These are phyloP conservation scores for Venturia oleaginea DNA, from an alignment of 2,329 filamentous ascomycete genomes.

Conservation along the genomic window DNA sequence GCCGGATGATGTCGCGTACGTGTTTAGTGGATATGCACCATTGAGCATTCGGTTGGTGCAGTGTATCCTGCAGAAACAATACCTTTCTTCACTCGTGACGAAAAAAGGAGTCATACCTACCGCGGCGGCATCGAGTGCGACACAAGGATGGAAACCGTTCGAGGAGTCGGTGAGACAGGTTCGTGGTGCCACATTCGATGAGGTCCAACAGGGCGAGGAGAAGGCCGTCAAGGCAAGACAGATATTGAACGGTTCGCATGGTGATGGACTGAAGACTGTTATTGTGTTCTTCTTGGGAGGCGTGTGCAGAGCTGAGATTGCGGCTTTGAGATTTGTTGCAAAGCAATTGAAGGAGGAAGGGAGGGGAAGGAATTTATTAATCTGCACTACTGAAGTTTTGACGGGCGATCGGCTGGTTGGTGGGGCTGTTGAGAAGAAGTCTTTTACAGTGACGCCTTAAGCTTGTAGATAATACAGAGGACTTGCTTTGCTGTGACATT, in stretches of 20 bases:
- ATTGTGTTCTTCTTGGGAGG: constrained; percentile 98
- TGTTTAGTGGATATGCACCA: constrained; percentile 94
- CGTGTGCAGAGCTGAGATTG: constrained; percentile 92
- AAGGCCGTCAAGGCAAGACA: constrained; percentile 82
- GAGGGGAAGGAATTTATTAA: constrained; percentile 68
- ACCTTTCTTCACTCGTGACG: constrained; percentile 54
- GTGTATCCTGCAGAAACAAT: constrained; percentile 83
- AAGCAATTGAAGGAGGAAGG: constrained; percentile 59
- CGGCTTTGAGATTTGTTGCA: constrained; percentile 82
- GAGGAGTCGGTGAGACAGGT: constrained; percentile 86
- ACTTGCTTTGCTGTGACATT: background rate
- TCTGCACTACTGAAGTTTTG: constrained; percentile 86
- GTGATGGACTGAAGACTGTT: constrained; percentile 62
- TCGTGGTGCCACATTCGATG: constrained; percentile 81
- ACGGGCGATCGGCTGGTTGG: constrained; percentile 87
- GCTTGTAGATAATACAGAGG: background rate
- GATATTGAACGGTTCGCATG: constrained; percentile 64
- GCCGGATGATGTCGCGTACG: constrained; percentile 92
- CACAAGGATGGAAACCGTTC: constrained; percentile 85
- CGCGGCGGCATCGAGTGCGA: constrained; percentile 32
- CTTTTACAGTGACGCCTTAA: constrained; percentile 19
- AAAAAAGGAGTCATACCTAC: constrained; percentile 52
- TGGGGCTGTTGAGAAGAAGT: constrained; percentile 63
- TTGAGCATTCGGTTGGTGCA: constrained; percentile 86
- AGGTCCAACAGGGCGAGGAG: constrained; percentile 84